phyloP scores from a whole-genome alignment of 495 filamentous ascomycete genomes.

The Tirmania nivea region DNA sequence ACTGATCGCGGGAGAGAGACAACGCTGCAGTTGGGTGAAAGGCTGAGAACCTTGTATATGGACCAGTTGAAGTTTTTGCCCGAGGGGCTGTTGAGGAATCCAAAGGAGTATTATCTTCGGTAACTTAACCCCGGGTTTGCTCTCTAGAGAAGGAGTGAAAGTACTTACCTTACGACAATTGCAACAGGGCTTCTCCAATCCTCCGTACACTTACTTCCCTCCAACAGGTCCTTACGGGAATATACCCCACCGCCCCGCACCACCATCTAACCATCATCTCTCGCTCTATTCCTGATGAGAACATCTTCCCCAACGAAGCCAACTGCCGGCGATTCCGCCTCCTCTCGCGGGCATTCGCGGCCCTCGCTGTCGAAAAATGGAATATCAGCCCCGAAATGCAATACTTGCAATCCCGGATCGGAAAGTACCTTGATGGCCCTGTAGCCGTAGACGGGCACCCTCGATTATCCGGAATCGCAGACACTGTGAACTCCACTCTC shows the following conservation, averaged over 20 bases:
- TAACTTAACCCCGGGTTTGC: too few species aligned
- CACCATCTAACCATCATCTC: constrained; percentile 47
- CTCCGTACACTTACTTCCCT: constrained; percentile 70
- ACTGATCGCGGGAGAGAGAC: constrained; percentile 73
- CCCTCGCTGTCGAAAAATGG: constrained; percentile 59
- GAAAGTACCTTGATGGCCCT: constrained; percentile 58
- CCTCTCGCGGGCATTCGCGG: constrained; percentile 57
- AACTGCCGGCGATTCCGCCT: constrained; percentile 70
- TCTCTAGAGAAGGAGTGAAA: neutral
- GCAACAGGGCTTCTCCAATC: constrained; percentile 42
- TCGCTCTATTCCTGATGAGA: constrained; percentile 57
- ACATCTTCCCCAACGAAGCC: constrained; percentile 72
- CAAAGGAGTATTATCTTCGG: constrained; percentile 56
- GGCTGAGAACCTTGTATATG: constrained; percentile 67
- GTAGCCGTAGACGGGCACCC: constrained; percentile 73
- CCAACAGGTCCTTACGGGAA: constrained; percentile 70
- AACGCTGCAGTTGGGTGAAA: constrained; percentile 56
- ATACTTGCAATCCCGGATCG: constrained; percentile 51
- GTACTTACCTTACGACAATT: neutral
- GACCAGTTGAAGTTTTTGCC: constrained; percentile 71
- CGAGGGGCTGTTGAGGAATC: constrained; percentile 27
- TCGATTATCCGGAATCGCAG: constrained; percentile 71
- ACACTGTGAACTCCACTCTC: constrained; percentile 71
- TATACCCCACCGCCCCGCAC: constrained; percentile 52
- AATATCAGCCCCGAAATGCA: constrained; percentile 65